Percentiles rank a stretch among this genome's conserved stretches.
Evolutionary conservation across 2,329 filamentous ascomycete species (phyloP).

Genomic region (Corynespora cassiicola): DNA sequence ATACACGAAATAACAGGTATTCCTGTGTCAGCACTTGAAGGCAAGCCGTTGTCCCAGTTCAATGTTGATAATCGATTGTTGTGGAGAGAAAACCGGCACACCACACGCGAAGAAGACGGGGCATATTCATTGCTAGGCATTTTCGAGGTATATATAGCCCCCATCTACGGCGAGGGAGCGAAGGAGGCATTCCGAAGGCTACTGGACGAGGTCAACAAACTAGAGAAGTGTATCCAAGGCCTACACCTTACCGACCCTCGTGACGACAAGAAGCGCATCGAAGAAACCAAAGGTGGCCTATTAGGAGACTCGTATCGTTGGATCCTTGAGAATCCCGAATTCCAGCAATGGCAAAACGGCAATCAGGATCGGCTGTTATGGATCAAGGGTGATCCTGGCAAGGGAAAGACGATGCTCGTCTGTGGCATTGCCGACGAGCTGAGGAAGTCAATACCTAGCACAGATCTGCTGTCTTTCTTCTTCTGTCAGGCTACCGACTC

Average conservation of each 20-base stretch:
- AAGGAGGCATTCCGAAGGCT: slow-evolving; percentile 17
- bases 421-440: slow-evolving; percentile 30
- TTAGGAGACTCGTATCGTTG: slow-evolving; percentile 18
- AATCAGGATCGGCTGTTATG: slow-evolving; percentile 35
- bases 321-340: slow-evolving; percentile 29
- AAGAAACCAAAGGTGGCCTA: slow-evolving; percentile 19
- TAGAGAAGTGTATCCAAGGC: slow-evolving; percentile 16
- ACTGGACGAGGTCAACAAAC: slow-evolving; percentile 12
- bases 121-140: slow-evolving; percentile 19
- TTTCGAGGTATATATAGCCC: slow-evolving; percentile 10
- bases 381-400: slow-evolving; percentile 40
- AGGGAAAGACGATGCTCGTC: slow-evolving; percentile 44
- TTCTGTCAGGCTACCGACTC: slow-evolving; percentile 53
- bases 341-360: slow-evolving; percentile 24
- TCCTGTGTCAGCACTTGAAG: slow-evolving; percentile 5
- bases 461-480: slow-evolving; percentile 37
- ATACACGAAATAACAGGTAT: slow-evolving; percentile 14
- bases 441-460: slow-evolving; percentile 11
- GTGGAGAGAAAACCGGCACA: slow-evolving; percentile 14
- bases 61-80: slow-evolving; percentile 12
- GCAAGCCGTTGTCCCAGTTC: slow-evolving; percentile 1
- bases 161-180: slow-evolving; percentile 6
- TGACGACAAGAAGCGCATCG: slow-evolving; percentile 20
- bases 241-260: slow-evolving; percentile 17
- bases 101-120: slow-evolving; percentile 18